Percentiles rank a stretch among this genome's conserved stretches.
These are phyloP conservation scores for Nematocida sp. DNA, from an alignment of 371 early-diverging fungal genomes.

Conservation along the genomic window DNA sequence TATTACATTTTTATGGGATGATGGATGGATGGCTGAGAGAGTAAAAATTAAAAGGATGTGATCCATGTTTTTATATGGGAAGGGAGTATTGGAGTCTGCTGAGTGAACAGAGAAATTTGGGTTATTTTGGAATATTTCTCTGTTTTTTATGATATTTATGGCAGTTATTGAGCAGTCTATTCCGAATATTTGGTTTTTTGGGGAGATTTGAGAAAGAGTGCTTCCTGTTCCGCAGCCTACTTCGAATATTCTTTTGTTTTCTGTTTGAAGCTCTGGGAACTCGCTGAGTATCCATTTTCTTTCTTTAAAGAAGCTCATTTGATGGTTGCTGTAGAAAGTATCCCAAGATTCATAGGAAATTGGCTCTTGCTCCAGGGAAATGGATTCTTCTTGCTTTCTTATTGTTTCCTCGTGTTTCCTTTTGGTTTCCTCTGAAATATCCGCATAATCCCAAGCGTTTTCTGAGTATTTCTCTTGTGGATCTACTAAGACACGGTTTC, in stretches of 20 bases:
- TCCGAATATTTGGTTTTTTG: constrained; percentile 31
- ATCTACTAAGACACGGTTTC: not conserved
- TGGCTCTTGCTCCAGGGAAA: not conserved
- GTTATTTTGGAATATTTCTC: too few relatives aligned
- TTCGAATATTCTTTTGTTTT: constrained; percentile 45
- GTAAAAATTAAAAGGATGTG: constrained; percentile 59
- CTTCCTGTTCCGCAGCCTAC: constrained; percentile 62
- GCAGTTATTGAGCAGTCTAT: constrained; percentile 55
- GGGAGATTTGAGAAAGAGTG: constrained; percentile 33
- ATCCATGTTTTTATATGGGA: constrained; percentile 24
- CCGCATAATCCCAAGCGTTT: constrained; percentile 59
- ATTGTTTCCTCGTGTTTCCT: constrained; percentile 41
- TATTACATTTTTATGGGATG: constrained; percentile 34
- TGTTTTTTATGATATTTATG: constrained; percentile 32
- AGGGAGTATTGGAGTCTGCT: not conserved
- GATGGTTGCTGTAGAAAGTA: constrained; percentile 57
- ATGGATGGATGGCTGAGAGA: constrained; percentile 57
- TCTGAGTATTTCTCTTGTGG: constrained; percentile 46
- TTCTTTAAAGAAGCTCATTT: constrained; percentile 51
- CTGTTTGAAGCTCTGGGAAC: constrained; percentile 30
- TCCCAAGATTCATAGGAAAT: constrained; percentile 53
- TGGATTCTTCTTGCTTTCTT: constrained; percentile 29
- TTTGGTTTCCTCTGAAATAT: constrained; percentile 25
- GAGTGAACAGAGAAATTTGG: not conserved
- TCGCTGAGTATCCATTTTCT: constrained; percentile 56